These are phyloP conservation scores for Talaromyces adpressus DNA, from an alignment of 495 filamentous ascomycete genomes.

Conservation along the genomic window DNA sequence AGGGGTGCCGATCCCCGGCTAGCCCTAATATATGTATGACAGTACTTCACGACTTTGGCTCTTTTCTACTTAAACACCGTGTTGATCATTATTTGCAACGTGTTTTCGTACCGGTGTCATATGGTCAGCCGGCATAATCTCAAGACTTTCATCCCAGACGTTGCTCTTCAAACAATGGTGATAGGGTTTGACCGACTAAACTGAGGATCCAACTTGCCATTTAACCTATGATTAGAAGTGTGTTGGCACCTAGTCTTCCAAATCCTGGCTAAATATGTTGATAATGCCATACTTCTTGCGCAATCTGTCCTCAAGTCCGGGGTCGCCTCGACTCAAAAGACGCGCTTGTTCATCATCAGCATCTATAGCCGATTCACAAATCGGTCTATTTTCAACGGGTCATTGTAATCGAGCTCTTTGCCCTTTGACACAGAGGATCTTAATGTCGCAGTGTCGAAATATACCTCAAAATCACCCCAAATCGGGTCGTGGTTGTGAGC, in stretches of 20 bases:
- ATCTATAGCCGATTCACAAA: background rate
- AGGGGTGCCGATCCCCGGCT: background rate
- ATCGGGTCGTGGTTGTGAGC: background rate
- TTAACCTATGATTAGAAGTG: background rate
- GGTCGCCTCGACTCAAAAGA: background rate
- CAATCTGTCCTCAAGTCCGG: background rate
- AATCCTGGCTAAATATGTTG: background rate
- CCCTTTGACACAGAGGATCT: background rate
- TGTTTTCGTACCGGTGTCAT: background rate
- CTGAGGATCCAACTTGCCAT: background rate
- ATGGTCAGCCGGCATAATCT: background rate
- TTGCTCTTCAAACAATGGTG: background rate
- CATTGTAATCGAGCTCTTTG: background rate
- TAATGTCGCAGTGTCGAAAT: background rate
- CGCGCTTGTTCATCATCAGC: background rate
- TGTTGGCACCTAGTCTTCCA: background rate
- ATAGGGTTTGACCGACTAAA: background rate
- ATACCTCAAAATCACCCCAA: background rate
- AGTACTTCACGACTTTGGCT: background rate
- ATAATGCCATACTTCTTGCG: background rate
- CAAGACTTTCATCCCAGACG: background rate
- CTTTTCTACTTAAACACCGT: no score
- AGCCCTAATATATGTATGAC: background rate
- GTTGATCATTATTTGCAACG: background rate
- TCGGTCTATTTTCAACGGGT: background rate